phyloP scores from a whole-genome alignment of 495 filamentous ascomycete species.

The Penicillium chermesinum region DNA sequence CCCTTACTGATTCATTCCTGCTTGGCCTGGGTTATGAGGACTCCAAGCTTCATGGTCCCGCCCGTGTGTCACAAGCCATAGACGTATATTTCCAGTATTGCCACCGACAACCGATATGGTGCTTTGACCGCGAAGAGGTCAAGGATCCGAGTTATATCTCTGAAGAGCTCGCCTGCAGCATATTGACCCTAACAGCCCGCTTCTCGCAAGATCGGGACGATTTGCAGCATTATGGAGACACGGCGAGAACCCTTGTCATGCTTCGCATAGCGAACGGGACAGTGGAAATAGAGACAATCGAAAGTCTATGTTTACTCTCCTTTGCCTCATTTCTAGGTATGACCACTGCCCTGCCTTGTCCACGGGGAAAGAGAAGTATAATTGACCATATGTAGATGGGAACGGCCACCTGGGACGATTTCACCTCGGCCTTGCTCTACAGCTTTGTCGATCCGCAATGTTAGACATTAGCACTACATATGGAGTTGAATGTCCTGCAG shows the following conservation, averaged over 20 bases:
- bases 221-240: constrained; percentile 36
- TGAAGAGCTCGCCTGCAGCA: constrained; percentile 40
- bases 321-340: constrained; percentile 41
- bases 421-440: constrained; percentile 38
- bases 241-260: constrained; percentile 40
- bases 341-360: neutral
- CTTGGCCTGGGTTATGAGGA: constrained; percentile 30
- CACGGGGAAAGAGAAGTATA: neutral
- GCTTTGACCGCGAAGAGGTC: constrained; percentile 41
- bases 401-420: constrained; percentile 37
- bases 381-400: constrained; percentile 30
- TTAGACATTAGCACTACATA: constrained; percentile 36
- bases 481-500: constrained; percentile 20
- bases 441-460: constrained; percentile 42
- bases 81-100: constrained; percentile 44
- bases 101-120: constrained; percentile 46
- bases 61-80: constrained; percentile 29
- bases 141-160: constrained; percentile 30
- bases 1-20: constrained; percentile 22
- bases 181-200: constrained; percentile 38
- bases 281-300: constrained; percentile 40
- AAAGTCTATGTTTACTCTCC: constrained; percentile 41
- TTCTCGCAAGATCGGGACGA: constrained; percentile 37
- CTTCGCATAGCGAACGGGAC: constrained; percentile 44
- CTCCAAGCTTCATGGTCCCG: constrained; percentile 22